These are phyloP conservation scores for Coemansia biformis DNA, from an alignment of 192 early-diverging fungal genomes.

Conservation along the genomic window DNA sequence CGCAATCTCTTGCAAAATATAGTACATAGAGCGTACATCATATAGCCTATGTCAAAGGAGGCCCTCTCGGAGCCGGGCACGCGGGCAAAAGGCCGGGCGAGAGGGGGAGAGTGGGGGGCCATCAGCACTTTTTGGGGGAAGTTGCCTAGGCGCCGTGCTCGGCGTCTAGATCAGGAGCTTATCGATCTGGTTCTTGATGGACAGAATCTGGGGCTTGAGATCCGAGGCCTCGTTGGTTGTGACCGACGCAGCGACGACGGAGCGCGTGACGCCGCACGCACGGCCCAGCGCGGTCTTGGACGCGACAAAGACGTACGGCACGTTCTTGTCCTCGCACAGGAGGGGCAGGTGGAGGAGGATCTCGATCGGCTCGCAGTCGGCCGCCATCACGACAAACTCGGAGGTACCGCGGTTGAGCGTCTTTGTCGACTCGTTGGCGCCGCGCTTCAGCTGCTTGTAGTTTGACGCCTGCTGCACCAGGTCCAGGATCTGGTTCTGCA, in stretches of 20 bases:
- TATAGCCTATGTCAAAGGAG: too few relatives aligned
- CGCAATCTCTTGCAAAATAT: too few relatives aligned
- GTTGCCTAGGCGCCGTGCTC: too few relatives aligned
- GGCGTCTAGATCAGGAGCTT: slow-evolving; percentile 53
- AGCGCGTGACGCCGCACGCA: slow-evolving; percentile 93
- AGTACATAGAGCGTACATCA: too few relatives aligned
- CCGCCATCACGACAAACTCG: slow-evolving; percentile 99
- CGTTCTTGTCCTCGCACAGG: slow-evolving; percentile 99
- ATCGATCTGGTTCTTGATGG: slow-evolving; percentile 91
- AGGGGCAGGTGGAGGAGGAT: slow-evolving; percentile 96
- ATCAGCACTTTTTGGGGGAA: slow-evolving; percentile 17
- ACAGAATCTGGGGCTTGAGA: slow-evolving; percentile 84
- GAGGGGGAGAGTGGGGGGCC: slow-evolving; percentile 6
- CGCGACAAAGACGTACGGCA: slow-evolving; percentile 98
- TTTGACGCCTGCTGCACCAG: slow-evolving; percentile 98
- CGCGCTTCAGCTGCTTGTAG: slow-evolving; percentile 99
- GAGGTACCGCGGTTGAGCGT: slow-evolving; percentile 97
- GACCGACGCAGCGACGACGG: slow-evolving; percentile 88
- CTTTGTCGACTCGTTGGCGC: slow-evolving; percentile 99
- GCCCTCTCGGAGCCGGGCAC: too few relatives aligned
- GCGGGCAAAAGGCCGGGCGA: too few relatives aligned
- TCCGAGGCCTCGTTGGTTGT: slow-evolving; percentile 98
- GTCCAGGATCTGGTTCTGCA: slow-evolving; percentile 91
- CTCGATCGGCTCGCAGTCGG: slow-evolving; percentile 96
- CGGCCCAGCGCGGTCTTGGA: slow-evolving; percentile 95